Conservation (phyloP, 352 stramenopile genomes). For the Globisporangium cylindrosporum region DNA sequence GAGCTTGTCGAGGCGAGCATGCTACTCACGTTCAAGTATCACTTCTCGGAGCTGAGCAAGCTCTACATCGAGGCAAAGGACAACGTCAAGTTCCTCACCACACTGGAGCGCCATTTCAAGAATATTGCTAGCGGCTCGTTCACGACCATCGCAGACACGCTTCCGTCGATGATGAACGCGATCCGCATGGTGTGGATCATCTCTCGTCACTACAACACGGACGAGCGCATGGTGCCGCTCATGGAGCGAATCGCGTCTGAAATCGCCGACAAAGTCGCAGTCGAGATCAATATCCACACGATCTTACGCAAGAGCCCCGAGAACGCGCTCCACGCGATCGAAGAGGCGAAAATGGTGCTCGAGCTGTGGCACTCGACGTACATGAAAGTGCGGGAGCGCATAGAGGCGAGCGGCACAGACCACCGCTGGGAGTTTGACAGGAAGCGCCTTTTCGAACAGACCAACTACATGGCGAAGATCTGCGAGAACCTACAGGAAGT, state of each 20-base stretch:
- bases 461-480: conserved; percentile 96
- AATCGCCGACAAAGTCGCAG: conserved; percentile 91
- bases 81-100: conserved; percentile 96
- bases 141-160: conserved; percentile 88
- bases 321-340: conserved; percentile 75
- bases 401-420: conserved; percentile 93
- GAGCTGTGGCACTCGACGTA: conserved; percentile 94
- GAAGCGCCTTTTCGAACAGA: conserved; percentile 94
- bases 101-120: conserved; percentile 96
- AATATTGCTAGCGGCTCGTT: conserved; percentile 92
- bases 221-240: conserved; percentile 94
- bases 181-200: conserved; percentile 98
- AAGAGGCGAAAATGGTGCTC: conserved; percentile 91
- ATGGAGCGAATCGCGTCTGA: conserved; percentile 95
- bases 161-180: conserved; percentile 96
- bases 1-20: conserved; percentile 89
- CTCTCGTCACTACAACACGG: conserved; percentile 96
- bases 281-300: conserved; percentile 90
- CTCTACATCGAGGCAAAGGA: conserved; percentile 95
- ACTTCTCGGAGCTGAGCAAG: conserved; percentile 94
- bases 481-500: conserved; percentile 94
- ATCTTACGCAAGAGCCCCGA: conserved; percentile 85
- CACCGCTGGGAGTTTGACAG: conserved; percentile 96
- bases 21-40: conserved; percentile 92
- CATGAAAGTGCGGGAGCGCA: conserved; percentile 92